Evolutionary conservation across 495 filamentous ascomycete species (phyloP), one percentile per base, ranked within the genome.

Genomic region (Hyaloscypha hepaticicola): DNA sequence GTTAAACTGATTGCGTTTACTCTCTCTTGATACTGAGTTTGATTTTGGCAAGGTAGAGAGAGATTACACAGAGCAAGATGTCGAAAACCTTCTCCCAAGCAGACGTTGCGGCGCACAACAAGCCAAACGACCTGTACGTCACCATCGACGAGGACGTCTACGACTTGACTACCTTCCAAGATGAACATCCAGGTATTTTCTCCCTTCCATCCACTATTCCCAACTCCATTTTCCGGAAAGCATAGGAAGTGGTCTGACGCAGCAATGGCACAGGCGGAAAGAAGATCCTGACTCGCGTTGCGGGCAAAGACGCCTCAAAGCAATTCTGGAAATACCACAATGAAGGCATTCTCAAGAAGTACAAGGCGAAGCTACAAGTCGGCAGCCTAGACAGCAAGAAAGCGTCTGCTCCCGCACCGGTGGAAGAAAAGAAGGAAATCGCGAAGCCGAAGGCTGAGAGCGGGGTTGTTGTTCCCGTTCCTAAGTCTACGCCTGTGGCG

Each of bases 261-360:
- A 6, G 16, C 19, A 4, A 48, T 55, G 65, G 65, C 19, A 19
- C 72, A 88, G 91, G 93, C 77, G 94, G 95, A 70, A 96, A 98
- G 85, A 99, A 98, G 80, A 99, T 99, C 75, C 87, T 99, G 60
- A 87, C 91, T 70, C 82, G 94, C 63, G 93, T 98, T 19, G 95
- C 87, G 52, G 95, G 95, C 69, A 99, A 98, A 75, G 96, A 99
- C 70, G 95, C 95, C 21, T 93, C 91, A 27, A 94, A 96, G 77
- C 96, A 96, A 74, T 99, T 99, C 81, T 99, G 95, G 95, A 99
- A 98, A 78, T 98, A 99, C 76, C 95, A 99, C 82, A 99, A 97
- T 71, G 82, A 85, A 71, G 85, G 89, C 60, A 92, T 98, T 67
- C 83, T 98, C 69, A 98, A 97, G 80, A 99, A 98, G 76, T 97